Percentiles rank a stretch among this genome's conserved stretches.
phyloP scores from a whole-genome alignment of 2,329 filamentous ascomycete species.

The Neophaeococcomyces mojaviensis region DNA sequence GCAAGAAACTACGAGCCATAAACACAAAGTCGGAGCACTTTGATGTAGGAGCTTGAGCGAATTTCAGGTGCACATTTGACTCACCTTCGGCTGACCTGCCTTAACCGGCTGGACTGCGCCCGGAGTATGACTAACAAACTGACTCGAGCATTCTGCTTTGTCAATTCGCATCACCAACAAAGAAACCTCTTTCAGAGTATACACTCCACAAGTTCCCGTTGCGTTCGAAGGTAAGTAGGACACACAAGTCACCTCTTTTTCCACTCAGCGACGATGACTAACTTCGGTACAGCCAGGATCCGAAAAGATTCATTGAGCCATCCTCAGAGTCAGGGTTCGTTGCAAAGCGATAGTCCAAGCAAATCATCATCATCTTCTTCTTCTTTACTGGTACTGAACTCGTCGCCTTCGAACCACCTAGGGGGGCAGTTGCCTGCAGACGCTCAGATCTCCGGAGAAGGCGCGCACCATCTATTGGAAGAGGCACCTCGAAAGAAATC shows the following conservation, averaged over 20 bases:
- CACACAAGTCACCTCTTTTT: not conserved
- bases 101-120: not conserved
- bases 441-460: not conserved
- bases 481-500: constrained; percentile 1
- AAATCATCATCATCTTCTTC: not conserved
- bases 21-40: no score
- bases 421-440: not conserved
- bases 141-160: not conserved
- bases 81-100: constrained; percentile 1
- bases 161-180: constrained; percentile 2
- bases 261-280: constrained; percentile 12
- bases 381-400: not conserved
- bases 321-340: not conserved
- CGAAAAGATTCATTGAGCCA: constrained; percentile 4
- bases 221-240: not conserved
- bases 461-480: not conserved
- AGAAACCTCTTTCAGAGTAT: constrained; percentile 1
- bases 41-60: no score
- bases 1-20: constrained; percentile 2
- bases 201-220: not conserved
- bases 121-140: no score
- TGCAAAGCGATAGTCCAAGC: not conserved
- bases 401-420: not conserved
- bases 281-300: constrained; percentile 10
- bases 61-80: not conserved